These are phyloP conservation scores for Lipomyces mesembrius DNA, from an alignment of 805 yeast genomes.

Conservation along the genomic window DNA sequence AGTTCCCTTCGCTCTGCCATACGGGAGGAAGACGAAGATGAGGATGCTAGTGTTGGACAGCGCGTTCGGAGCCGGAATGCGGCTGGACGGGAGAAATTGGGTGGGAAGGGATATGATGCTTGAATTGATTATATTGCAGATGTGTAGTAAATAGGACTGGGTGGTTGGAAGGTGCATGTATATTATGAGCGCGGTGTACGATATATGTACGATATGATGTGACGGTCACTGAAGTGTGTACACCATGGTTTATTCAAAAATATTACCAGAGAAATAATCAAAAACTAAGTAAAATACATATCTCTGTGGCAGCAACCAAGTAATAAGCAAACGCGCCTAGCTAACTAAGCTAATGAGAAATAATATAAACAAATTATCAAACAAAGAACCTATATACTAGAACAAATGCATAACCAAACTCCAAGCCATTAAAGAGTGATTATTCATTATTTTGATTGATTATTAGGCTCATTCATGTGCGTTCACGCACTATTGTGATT, in stretches of 20 bases:
- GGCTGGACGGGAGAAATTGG: background rate
- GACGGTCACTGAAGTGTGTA: too few relatives aligned
- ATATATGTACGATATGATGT: background rate
- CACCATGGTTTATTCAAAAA: too few relatives aligned
- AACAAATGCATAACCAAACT: background rate
- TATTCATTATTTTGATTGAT: background rate
- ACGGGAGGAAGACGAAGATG: conserved; percentile 12
- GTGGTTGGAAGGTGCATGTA: background rate
- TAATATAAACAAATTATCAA: background rate
- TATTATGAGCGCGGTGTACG: background rate
- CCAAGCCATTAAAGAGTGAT: background rate
- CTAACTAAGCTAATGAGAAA: too few relatives aligned
- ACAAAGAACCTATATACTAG: background rate
- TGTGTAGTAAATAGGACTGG: background rate
- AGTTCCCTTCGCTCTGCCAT: conserved; percentile 8
- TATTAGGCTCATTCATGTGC: background rate
- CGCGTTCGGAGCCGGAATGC: conserved; percentile 3
- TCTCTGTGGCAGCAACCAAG: background rate
- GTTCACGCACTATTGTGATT: conserved; percentile 1
- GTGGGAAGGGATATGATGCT: background rate
- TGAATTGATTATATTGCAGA: background rate
- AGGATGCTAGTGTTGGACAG: background rate
- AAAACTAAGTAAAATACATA: background rate
- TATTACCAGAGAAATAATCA: background rate
- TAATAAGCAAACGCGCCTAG: too few relatives aligned